Percentiles rank a stretch among this genome's conserved stretches.
Conservation (phyloP, 2,329 filamentous ascomycete species). For the Orbilia brochopaga region DNA sequence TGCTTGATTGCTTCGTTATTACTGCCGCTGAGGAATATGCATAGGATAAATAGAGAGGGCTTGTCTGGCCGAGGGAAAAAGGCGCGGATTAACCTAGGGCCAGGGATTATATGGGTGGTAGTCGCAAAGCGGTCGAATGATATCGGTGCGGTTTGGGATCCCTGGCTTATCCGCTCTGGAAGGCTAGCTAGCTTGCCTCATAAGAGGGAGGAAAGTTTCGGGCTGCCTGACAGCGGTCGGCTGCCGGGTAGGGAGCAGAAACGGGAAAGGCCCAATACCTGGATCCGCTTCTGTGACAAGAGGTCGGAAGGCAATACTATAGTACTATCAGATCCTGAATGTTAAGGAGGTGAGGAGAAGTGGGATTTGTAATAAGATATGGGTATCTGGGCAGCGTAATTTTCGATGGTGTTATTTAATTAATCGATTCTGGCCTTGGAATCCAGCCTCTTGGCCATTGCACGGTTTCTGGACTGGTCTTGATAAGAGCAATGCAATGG, state of each 20-base stretch:
- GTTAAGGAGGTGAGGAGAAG: conserved; percentile 10
- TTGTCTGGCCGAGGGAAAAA: conserved; percentile 41
- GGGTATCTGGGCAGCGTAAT: neutral
- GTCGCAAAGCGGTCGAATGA: conserved; percentile 19
- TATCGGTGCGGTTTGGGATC: conserved; percentile 12
- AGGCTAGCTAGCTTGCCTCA: conserved; percentile 9
- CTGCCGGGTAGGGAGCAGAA: conserved; percentile 24
- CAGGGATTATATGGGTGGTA: conserved; percentile 38
- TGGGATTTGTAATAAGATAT: neutral
- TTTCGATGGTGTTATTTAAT: too few relatives aligned
- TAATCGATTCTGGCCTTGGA: too few relatives aligned
- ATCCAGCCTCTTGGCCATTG: too few relatives aligned
- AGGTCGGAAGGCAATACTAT: conserved; percentile 3
- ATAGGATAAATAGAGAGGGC: conserved; percentile 50
- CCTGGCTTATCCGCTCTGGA: conserved; percentile 27
- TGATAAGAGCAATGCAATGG: neutral
- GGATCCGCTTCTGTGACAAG: conserved; percentile 37
- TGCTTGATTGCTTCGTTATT: conserved; percentile 8
- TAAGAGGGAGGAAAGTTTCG: conserved; percentile 3
- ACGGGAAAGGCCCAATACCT: conserved; percentile 39
- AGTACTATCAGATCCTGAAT: conserved; percentile 8
- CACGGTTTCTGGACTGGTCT: too few relatives aligned
- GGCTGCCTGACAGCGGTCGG: conserved; percentile 33
- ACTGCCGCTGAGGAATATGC: conserved; percentile 15
- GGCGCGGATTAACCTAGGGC: conserved; percentile 46